Conservation (phyloP, 495 filamentous ascomycete species). For the Talaromyces thailandensis region DNA sequence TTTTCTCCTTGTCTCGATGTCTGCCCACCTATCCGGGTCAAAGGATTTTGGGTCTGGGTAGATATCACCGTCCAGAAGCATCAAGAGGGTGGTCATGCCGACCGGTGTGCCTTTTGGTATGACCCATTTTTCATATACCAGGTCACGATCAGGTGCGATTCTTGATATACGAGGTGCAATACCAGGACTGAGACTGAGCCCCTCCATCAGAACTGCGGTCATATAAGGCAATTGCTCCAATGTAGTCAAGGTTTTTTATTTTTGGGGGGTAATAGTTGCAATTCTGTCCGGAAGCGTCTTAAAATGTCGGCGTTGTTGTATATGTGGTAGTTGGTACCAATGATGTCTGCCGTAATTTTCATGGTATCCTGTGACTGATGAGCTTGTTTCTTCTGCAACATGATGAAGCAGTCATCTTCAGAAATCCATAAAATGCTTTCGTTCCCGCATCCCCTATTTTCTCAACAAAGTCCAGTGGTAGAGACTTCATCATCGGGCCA, state of each 20-base stretch:
- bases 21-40: conserved; percentile 37
- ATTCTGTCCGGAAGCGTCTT: not conserved
- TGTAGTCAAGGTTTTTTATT: not conserved
- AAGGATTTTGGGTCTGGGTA: conserved; percentile 31
- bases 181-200: not conserved
- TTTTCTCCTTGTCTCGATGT: conserved; percentile 11
- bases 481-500: too few species aligned
- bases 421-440: too few species aligned
- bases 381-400: too few species aligned
- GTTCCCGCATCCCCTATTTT: too few species aligned
- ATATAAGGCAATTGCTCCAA: not conserved
- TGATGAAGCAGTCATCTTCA: not conserved
- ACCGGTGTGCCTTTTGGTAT: conserved; percentile 4
- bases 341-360: too few species aligned
- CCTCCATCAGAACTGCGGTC: not conserved
- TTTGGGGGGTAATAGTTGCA: not conserved
- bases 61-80: conserved; percentile 22
- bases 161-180: not conserved
- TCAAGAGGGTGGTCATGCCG: conserved; percentile 16
- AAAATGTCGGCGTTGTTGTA: not conserved
- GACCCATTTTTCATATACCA: not conserved
- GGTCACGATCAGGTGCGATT: not conserved
- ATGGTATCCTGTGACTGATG: too few species aligned
- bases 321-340: not conserved
- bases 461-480: too few species aligned